Percentiles rank a stretch among this genome's conserved stretches.
phyloP scores from a whole-genome alignment of 164 flowering plant species.

The Paratinospora sagittata region DNA sequence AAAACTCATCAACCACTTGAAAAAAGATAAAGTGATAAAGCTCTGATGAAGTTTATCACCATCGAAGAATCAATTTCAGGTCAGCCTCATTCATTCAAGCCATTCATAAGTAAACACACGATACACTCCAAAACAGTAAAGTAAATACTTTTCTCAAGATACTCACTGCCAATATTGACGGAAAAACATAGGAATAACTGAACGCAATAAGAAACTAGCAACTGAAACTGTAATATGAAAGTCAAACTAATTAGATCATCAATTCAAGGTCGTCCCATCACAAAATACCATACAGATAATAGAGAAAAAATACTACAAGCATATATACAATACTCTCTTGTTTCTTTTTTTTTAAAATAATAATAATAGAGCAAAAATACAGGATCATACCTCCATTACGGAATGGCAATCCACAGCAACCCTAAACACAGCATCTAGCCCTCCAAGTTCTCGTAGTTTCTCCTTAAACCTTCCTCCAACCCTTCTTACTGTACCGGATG shows the following conservation, averaged over 20 bases:
- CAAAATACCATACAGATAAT: background rate
- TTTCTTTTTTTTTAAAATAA: too few relatives aligned
- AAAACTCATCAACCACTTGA: background rate
- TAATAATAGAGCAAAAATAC: slow-evolving; percentile 37
- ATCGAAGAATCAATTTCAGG: too few relatives aligned
- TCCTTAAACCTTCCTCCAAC: slow-evolving; percentile 81
- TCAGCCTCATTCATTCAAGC: too few relatives aligned
- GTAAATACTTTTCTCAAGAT: background rate
- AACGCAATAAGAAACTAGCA: background rate
- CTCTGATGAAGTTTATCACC: too few relatives aligned
- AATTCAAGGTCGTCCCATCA: slow-evolving; percentile 1
- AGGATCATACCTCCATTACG: slow-evolving; percentile 78
- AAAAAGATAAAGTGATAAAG: too few relatives aligned
- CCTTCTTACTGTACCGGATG: slow-evolving; percentile 60
- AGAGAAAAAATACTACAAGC: too few relatives aligned
- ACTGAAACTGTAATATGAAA: background rate
- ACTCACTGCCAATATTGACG: too few relatives aligned
- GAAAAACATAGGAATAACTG: too few relatives aligned
- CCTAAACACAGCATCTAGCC: slow-evolving; percentile 85
- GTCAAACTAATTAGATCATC: background rate
- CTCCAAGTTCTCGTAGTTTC: slow-evolving; percentile 77
- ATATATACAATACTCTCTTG: too few relatives aligned
- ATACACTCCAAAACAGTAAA: background rate
- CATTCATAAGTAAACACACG: background rate
- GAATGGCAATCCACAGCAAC: slow-evolving; percentile 57